These are phyloP conservation scores for Inonotus hispidus DNA, from an alignment of 1,284 basidiomycete species.

Conservation along the genomic window DNA sequence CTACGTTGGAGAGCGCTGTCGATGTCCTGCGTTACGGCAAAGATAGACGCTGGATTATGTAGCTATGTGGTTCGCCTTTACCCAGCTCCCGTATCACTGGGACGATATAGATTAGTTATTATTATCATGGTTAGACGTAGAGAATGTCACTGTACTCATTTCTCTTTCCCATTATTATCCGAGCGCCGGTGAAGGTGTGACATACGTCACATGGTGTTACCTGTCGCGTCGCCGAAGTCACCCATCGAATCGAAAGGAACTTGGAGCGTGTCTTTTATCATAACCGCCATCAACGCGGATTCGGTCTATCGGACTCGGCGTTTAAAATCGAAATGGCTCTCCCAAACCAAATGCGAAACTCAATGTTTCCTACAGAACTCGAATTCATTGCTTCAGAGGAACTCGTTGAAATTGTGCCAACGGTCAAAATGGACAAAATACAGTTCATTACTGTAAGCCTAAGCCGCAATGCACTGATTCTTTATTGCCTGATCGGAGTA, in stretches of 20 bases:
- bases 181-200: background rate
- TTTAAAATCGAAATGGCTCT: slow-evolving; percentile 48
- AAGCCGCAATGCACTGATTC: slow-evolving; percentile 15
- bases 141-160: too few relatives aligned
- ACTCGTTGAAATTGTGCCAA: slow-evolving; percentile 75
- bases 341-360: slow-evolving; percentile 47
- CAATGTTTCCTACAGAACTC: slow-evolving; percentile 73
- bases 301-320: background rate
- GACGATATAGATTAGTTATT: background rate
- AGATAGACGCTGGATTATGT: slow-evolving; percentile 26
- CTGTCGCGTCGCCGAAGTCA: background rate
- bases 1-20: slow-evolving; percentile 23
- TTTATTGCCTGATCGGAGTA: background rate
- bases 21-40: slow-evolving; percentile 28
- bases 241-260: too few relatives aligned
- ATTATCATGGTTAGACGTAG: too few relatives aligned
- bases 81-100: too few relatives aligned
- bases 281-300: background rate
- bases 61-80: background rate
- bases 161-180: too few relatives aligned
- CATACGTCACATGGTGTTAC: background rate
- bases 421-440: slow-evolving; percentile 83
- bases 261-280: too few relatives aligned
- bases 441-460: slow-evolving; percentile 75
- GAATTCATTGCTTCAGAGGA: slow-evolving; percentile 83